Evolutionary conservation across 1,139 yeast species (phyloP), one percentile per base, ranked within the genome.

Genomic region (Tardiomyces blankii): DNA sequence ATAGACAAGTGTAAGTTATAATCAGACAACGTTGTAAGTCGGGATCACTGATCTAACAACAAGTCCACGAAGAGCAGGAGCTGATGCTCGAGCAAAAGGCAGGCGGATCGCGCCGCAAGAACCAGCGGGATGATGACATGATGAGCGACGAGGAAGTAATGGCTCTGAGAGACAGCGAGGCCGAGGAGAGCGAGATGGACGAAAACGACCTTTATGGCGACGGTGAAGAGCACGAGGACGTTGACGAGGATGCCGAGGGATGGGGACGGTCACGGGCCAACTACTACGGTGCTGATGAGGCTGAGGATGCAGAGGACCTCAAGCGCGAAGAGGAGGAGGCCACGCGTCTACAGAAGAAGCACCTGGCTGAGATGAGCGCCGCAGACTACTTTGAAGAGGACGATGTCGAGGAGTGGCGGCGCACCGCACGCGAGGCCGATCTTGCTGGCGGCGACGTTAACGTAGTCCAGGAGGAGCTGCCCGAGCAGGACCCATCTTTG

Each of bases 311-410:
- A 39, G 95, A 82, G 49, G 83, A 80, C 42, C 85, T 86, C 6
- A 80, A 77, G 50, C 80, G 77, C 50, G 82, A 88, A 68, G 91
- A 93, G 48, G 80, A 80, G 54, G 97, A 91, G 66, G 97, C 97
- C 0, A 60, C 86, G 48, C 78, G 88, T 60, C 80, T 87, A 53
- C 97, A 89, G 65, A 84, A 82, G 68, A 79, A 81, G 62, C 95
- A 89, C 59, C 67, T 89, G 51, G 78, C 79, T 53, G 95, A 85
- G 45, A 71, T 91, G 55, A 80, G 78, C 42, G 80, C 84, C 74
- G 87, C 77, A 43, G 97, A 88, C 63, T 89, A 78, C 59, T 72
- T 83, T 53, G 94, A 87, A 54, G 95, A 85, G 46, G 95, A 84
- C 47, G 76, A 82, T 59, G 75, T 78, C 61, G 85, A 79, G n/a